Conservation (phyloP, 352 stramenopile genomes). For the Lagenidium giganteum region DNA sequence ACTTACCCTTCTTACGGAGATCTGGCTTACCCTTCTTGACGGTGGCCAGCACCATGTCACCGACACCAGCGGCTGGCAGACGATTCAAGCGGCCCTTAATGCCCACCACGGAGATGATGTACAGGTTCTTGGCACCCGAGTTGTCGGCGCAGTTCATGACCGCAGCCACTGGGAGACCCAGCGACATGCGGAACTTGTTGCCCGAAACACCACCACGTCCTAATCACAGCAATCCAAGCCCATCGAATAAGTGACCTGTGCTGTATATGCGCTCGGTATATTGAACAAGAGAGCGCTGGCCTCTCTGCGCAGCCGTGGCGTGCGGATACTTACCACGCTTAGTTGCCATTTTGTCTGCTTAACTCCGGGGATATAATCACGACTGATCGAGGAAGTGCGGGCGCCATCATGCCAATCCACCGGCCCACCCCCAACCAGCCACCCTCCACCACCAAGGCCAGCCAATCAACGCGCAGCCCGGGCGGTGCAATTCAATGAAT, state of each 20-base stretch:
- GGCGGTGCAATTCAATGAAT: neutral
- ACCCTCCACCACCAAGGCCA: constrained; percentile 5
- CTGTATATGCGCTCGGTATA: too few species aligned
- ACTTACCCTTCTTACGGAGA: constrained; percentile 95
- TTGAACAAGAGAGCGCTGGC: too few species aligned
- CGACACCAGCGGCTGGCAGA: constrained; percentile 95
- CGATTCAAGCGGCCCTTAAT: constrained; percentile 98
- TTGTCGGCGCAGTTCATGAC: constrained; percentile 99
- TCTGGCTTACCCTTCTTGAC: constrained; percentile 99
- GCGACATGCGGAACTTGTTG: constrained; percentile 98
- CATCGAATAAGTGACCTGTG: too few species aligned
- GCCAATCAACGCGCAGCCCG: constrained; percentile 1
- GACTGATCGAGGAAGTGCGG: constrained; percentile 24
- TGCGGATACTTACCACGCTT: constrained; percentile 51
- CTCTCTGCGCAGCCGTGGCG: neutral
- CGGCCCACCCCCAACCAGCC: constrained; percentile 20
- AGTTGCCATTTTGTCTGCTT: constrained; percentile 68
- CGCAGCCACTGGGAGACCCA: constrained; percentile 96
- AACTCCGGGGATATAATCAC: constrained; percentile 60
- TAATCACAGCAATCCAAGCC: too few species aligned
- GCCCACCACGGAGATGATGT: constrained; percentile 98
- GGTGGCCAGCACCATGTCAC: constrained; percentile 99
- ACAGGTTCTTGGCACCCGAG: constrained; percentile 99
- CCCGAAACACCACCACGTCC: constrained; percentile 93
- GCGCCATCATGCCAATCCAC: neutral